phyloP scores from a whole-genome alignment of 768 basidiomycete species.

The Mycena capillaripes region DNA sequence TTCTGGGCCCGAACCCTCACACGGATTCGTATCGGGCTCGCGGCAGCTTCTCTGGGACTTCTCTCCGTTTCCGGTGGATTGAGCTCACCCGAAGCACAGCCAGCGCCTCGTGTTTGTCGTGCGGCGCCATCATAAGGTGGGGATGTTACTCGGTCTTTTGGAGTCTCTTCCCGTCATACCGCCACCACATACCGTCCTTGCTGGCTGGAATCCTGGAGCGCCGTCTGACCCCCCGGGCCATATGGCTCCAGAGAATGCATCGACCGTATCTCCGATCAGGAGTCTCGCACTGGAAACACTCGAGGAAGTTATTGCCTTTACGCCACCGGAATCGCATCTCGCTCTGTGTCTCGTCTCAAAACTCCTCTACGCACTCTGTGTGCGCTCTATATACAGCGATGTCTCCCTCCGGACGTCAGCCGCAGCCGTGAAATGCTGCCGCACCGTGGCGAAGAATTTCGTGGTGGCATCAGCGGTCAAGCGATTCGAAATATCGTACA shows the following conservation, averaged over 20 bases:
- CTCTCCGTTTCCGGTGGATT: constrained; percentile 27
- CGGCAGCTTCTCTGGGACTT: constrained; percentile 19
- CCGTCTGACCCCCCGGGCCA: constrained; percentile 19
- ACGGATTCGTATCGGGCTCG: not conserved
- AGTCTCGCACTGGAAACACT: constrained; percentile 53
- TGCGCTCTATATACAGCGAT: constrained; percentile 50
- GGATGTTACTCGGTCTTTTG: constrained; percentile 30
- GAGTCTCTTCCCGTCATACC: constrained; percentile 33
- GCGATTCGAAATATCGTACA: constrained; percentile 50
- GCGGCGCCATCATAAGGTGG: constrained; percentile 34
- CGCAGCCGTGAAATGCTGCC: constrained; percentile 50
- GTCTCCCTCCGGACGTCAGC: constrained; percentile 47
- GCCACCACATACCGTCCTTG: not conserved
- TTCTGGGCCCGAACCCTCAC: constrained; percentile 16
- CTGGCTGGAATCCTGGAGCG: constrained; percentile 24
- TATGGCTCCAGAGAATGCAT: constrained; percentile 21
- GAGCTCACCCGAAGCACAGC: constrained; percentile 30
- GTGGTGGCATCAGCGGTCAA: constrained; percentile 47
- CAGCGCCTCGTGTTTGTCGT: constrained; percentile 38
- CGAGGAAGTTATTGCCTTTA: constrained; percentile 49
- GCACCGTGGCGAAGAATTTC: constrained; percentile 45
- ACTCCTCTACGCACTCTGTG: constrained; percentile 48
- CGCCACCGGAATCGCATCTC: constrained; percentile 45
- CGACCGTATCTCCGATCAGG: constrained; percentile 18
- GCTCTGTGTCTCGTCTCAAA: constrained; percentile 51